Evolutionary conservation across 441 rosid species (phyloP).

Genomic region (Corymbia citriodora): DNA sequence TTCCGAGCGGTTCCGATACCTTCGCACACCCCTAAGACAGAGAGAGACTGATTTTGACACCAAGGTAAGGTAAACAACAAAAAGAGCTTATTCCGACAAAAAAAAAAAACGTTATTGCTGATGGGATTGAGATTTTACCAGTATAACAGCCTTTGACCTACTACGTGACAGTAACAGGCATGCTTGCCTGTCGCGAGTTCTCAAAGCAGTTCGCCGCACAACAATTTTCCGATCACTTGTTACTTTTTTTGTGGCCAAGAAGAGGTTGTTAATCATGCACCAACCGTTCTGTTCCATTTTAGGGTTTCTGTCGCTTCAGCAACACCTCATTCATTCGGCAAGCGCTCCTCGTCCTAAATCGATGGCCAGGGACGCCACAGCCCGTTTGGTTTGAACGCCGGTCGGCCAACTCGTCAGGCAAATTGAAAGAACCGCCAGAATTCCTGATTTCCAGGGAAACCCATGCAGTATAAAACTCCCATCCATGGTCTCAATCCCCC

Average conservation of each 20-base stretch:
- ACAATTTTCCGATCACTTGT: no score
- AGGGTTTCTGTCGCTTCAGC: background rate
- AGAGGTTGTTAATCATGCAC: background rate
- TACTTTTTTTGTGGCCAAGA: no score
- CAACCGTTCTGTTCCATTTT: background rate
- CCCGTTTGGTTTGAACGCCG: background rate
- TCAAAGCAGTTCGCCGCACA: accelerated
- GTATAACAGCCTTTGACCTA: accelerated
- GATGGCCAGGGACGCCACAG: background rate
- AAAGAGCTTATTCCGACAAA: background rate
- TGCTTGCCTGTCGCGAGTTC: no score
- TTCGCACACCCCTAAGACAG: no score
- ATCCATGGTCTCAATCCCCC: background rate
- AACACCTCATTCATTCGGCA: background rate
- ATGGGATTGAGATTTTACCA: background rate
- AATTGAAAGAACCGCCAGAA: background rate
- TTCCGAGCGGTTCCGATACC: no score
- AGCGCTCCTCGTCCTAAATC: background rate
- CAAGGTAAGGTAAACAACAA: background rate
- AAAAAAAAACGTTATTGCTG: background rate
- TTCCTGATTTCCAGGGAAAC: background rate
- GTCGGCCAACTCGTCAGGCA: background rate
- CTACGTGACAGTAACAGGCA: no score
- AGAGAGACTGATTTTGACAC: no score
- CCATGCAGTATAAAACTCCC: background rate